Percentiles rank a stretch among this genome's conserved stretches.
These are phyloP conservation scores for Clarireedia paspali DNA, from an alignment of 2,329 filamentous ascomycete species.

Conservation along the genomic window DNA sequence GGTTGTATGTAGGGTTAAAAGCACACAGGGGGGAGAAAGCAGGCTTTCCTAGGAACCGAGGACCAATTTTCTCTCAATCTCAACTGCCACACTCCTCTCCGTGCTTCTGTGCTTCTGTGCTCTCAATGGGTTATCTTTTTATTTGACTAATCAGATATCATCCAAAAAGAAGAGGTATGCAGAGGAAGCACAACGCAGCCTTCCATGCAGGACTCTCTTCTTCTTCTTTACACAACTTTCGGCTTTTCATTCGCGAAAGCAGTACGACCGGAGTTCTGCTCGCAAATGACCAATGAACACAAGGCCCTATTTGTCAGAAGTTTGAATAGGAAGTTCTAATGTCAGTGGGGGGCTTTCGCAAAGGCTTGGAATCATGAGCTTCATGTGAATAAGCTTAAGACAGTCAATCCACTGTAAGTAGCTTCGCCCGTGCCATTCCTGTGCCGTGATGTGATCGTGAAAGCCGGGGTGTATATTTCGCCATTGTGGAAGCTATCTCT, in stretches of 20 bases:
- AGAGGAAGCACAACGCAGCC: conserved; percentile 26
- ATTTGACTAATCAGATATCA: conserved; percentile 8
- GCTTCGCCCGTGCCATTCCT: neutral
- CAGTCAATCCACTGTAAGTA: neutral
- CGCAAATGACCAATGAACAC: too few species aligned
- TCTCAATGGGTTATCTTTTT: neutral
- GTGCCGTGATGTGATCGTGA: conserved; percentile 6
- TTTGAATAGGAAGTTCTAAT: too few species aligned
- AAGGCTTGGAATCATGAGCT: neutral
- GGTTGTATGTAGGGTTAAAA: conserved; percentile 2
- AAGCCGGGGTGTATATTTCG: conserved; percentile 6
- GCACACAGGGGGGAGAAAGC: conserved; percentile 1
- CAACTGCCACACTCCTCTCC: conserved; percentile 6
- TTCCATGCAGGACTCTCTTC: conserved; percentile 20
- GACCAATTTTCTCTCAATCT: conserved; percentile 4
- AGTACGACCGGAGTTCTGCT: too few species aligned
- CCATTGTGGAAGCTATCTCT: conserved; percentile 9
- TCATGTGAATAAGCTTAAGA: conserved; percentile 7
- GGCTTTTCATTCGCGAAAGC: neutral
- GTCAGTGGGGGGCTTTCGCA: neutral
- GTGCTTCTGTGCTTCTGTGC: neutral
- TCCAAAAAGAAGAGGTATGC: conserved; percentile 7
- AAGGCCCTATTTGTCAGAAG: too few species aligned
- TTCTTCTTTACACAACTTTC: neutral
- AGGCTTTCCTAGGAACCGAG: conserved; percentile 8